Percentiles rank a stretch among this genome's conserved stretches.
Evolutionary conservation across 805 yeast genomes (phyloP).

Genomic region (Wickerhamiella brachini): DNA sequence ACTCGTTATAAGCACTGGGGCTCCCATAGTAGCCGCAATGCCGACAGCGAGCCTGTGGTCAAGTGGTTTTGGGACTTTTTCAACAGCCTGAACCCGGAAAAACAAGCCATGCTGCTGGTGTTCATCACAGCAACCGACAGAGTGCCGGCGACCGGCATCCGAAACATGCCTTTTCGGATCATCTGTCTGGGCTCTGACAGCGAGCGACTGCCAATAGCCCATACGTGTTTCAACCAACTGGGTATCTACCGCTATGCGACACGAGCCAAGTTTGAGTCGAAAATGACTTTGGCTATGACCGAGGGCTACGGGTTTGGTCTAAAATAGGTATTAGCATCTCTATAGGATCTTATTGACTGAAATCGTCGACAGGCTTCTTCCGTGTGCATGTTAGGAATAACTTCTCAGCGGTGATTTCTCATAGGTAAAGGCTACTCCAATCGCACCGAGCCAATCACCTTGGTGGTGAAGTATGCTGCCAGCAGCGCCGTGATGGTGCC

Average conservation of each 20-base stretch:
- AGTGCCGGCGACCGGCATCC: slow-evolving; percentile 84
- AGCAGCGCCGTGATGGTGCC: slow-evolving; percentile 25
- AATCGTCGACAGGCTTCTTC: too few species aligned
- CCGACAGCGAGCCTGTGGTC: slow-evolving; percentile 28
- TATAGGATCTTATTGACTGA: too few species aligned
- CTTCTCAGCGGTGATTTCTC: too few species aligned
- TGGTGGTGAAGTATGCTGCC: slow-evolving; percentile 22
- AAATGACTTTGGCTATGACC: slow-evolving; percentile 52
- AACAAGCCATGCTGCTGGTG: slow-evolving; percentile 50
- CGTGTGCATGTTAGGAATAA: too few species aligned
- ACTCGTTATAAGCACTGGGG: slow-evolving; percentile 64
- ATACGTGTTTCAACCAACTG: slow-evolving; percentile 88
- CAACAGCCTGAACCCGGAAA: slow-evolving; percentile 28
- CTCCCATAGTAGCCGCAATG: slow-evolving; percentile 20
- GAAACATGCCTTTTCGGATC: slow-evolving; percentile 60
- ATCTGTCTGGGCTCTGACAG: slow-evolving; percentile 36
- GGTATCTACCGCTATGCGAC: slow-evolving; percentile 55
- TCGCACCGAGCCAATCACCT: background rate
- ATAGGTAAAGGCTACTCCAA: background rate
- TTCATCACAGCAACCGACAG: slow-evolving; percentile 88
- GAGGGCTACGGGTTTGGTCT: slow-evolving; percentile 85
- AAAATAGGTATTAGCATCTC: slow-evolving; percentile 25
- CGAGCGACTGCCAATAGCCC: slow-evolving; percentile 65
- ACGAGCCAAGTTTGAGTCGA: slow-evolving; percentile 39
- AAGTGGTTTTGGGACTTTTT: slow-evolving; percentile 84